Evolutionary conservation across 371 early-diverging fungal species (phyloP), one percentile per base, ranked within the genome.

Genomic region (Mycotypha africana): DNA sequence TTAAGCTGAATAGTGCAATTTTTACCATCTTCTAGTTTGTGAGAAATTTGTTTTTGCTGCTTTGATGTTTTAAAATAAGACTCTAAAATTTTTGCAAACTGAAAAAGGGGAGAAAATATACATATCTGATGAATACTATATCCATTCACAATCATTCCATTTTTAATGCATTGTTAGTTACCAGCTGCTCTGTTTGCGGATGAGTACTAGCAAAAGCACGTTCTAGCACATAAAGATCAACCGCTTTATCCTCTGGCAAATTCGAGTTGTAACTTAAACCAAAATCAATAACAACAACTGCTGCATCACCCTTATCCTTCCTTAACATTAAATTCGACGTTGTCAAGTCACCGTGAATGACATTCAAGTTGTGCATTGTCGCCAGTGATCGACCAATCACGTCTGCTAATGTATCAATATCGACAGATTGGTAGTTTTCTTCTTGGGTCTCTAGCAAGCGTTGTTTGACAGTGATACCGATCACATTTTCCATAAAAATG

Each of bases 221-320:
- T 66, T 99, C 99, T 25, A 99, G 85, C 4, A 99, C 97, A 71
- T 98, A 99, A 24, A 99, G 74, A 77, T 99, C 99, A 1, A 99
- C 99, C 15, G 97, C 99, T 69, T 97, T 98, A 69, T 99, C 99
- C 62, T 99, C 99, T n/a, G 70, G 63, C 57, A 94, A 72, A 3
- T 59, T 56, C 10, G 95, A 92, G 20, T 84, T 73, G 56, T 81
- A 92, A 51, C 94, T 89, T 40, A 99, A 65, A 1, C 99, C 99
- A 79, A 99, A 99, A 77, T 99, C 99, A 48, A 99, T 98, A 38
- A 97, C 54, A 17, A 79, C 83, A 9, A 74, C 86, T 67, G 85
- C 52, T n/a, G 71, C 66, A 6, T 62, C 66, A 20, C 60, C 64
- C 9, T 57, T 57, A 23, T 78, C 62, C 28, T 28, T 28, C n/a